These are phyloP conservation scores for Herpetomonas tarakana DNA, from an alignment of 208 protist genomes.

Conservation along the genomic window DNA sequence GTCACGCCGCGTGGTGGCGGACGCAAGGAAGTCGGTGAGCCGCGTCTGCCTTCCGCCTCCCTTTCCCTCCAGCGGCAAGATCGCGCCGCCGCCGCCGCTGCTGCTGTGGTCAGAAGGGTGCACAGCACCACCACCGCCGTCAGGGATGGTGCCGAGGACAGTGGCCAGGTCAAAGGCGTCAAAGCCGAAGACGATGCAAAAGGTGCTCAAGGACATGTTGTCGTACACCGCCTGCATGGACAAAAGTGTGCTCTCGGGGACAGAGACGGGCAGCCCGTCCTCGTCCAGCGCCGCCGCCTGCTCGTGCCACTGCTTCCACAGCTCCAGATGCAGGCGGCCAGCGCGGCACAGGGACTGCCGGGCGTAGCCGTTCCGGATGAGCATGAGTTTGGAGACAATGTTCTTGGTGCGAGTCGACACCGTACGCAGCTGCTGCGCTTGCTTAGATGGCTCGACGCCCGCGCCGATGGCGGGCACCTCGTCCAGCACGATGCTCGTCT, in stretches of 20 bases:
- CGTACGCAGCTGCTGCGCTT: slow-evolving; percentile 17
- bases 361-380: slow-evolving; percentile 77
- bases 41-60: neutral
- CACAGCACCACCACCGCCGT: neutral
- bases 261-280: neutral
- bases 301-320: slow-evolving; percentile 64
- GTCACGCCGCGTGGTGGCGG: slow-evolving; percentile 15
- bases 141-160: slow-evolving; percentile 13
- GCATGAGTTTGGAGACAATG: slow-evolving; percentile 39
- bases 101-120: no score
- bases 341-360: slow-evolving; percentile 31
- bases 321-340: slow-evolving; percentile 73
- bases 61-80: neutral
- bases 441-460: slow-evolving; percentile 17
- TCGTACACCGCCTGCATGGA: slow-evolving; percentile 39
- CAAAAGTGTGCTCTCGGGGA: slow-evolving; percentile 7
- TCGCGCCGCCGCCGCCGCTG: neutral
- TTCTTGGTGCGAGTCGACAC: slow-evolving; percentile 9
- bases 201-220: slow-evolving; percentile 79
- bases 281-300: slow-evolving; percentile 4
- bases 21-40: neutral
- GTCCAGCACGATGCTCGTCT: slow-evolving; percentile 31
- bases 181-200: slow-evolving; percentile 76
- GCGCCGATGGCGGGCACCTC: slow-evolving; percentile 35
- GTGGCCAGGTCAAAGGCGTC: slow-evolving; percentile 39